A percentile compares a stretch with the other conserved stretches of the same genome.
Conservation (phyloP, 495 filamentous ascomycete species). For the Penicillium cataractarum region DNA sequence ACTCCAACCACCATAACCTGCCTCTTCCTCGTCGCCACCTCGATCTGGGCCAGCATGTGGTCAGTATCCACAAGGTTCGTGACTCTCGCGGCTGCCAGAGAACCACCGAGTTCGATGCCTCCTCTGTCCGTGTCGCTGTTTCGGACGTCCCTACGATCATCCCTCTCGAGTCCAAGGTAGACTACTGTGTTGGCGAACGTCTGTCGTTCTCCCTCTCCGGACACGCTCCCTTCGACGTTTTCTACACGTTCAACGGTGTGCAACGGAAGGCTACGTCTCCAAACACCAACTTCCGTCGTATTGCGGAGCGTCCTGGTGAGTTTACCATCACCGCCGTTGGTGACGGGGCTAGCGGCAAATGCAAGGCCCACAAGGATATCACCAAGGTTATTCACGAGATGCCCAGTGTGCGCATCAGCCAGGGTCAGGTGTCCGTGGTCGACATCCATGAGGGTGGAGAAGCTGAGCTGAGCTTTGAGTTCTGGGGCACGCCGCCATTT, state of each 20-base stretch:
- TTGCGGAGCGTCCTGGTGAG: conserved; percentile 85
- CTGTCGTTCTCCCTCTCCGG: conserved; percentile 89
- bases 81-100: conserved; percentile 83
- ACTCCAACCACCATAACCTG: conserved; percentile 71
- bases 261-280: conserved; percentile 76
- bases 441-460: conserved; percentile 97
- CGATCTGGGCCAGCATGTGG: conserved; percentile 79
- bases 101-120: conserved; percentile 64
- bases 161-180: conserved; percentile 76
- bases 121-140: conserved; percentile 82
- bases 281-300: conserved; percentile 80
- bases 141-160: conserved; percentile 91
- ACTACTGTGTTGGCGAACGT: conserved; percentile 95
- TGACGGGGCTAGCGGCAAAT: conserved; percentile 75
- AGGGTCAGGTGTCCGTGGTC: conserved; percentile 73
- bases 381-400: conserved; percentile 85
- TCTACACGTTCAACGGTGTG: conserved; percentile 81
- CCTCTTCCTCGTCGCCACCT: conserved; percentile 81
- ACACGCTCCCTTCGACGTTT: conserved; percentile 86
- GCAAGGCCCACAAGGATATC: conserved; percentile 75
- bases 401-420: conserved; percentile 85
- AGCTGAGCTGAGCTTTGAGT: conserved; percentile 89
- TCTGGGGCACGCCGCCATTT: conserved; percentile 93
- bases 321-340: conserved; percentile 84
- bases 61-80: conserved; percentile 85